A percentile compares a stretch with the other conserved stretches of the same genome.
phyloP scores from a whole-genome alignment of 441 rosid genomes.

The Omphalea diandra region DNA sequence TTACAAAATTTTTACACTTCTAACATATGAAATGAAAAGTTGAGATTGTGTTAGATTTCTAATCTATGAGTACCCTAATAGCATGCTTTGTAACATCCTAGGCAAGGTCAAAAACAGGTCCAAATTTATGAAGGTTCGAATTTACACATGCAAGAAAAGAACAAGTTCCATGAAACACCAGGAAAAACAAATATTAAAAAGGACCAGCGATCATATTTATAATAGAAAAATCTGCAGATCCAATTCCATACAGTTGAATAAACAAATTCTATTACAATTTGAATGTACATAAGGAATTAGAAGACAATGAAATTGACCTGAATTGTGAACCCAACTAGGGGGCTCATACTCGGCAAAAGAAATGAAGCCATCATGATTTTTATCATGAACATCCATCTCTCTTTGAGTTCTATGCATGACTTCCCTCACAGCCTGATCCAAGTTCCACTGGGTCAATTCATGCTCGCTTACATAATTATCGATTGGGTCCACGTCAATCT shows the following conservation, averaged over 20 bases:
- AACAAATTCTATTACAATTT: not conserved
- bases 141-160: not conserved
- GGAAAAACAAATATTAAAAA: not conserved
- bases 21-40: not conserved
- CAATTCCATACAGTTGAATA: not conserved
- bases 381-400: constrained; percentile 89
- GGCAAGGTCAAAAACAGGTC: not conserved
- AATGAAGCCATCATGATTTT: constrained; percentile 70
- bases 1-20: not conserved
- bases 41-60: not conserved
- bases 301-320: constrained; percentile 41
- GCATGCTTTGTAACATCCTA: not conserved
- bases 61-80: not conserved
- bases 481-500: constrained; percentile 73
- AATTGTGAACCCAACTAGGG: constrained; percentile 75
- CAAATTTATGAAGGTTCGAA: not conserved
- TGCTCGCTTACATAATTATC: constrained; percentile 73
- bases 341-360: constrained; percentile 88
- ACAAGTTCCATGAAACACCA: not conserved
- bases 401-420: constrained; percentile 73
- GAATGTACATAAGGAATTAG: not conserved
- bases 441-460: constrained; percentile 85
- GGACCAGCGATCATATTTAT: not conserved
- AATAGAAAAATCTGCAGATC: not conserved
- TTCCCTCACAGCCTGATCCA: constrained; percentile 68